Evolutionary conservation across 2,329 filamentous ascomycete species (phyloP).

Genomic region (Colletotrichum eleusines): DNA sequence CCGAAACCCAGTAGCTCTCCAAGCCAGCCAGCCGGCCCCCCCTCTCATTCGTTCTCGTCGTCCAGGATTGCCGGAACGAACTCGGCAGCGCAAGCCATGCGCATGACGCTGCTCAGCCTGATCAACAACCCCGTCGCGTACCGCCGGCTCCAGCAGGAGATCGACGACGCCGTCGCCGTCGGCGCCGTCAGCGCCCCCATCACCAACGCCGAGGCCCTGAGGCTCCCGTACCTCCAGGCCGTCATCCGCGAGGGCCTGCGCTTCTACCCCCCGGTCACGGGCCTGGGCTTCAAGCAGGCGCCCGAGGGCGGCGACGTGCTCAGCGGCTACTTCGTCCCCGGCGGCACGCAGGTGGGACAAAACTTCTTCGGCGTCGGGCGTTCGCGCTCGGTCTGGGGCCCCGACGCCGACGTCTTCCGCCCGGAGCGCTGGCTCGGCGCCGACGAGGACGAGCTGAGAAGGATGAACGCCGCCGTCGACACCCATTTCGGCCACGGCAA

Average conservation of each 20-base stretch:
- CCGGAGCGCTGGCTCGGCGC: constrained; percentile 68
- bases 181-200: constrained; percentile 54
- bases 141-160: constrained; percentile 55
- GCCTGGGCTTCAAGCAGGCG: constrained; percentile 65
- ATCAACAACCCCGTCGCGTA: constrained; percentile 60
- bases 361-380: constrained; percentile 68
- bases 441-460: constrained; percentile 47
- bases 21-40: not conserved
- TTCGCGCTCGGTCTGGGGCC: constrained; percentile 65
- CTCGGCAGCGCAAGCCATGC: constrained; percentile 71
- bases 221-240: constrained; percentile 67
- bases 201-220: constrained; percentile 61
- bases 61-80: constrained; percentile 69
- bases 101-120: constrained; percentile 64
- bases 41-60: not conserved
- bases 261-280: constrained; percentile 65
- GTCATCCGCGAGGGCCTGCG: constrained; percentile 69
- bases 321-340: constrained; percentile 63
- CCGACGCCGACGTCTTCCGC: constrained; percentile 66
- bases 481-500: constrained; percentile 60
- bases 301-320: constrained; percentile 65
- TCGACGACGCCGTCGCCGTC: constrained; percentile 55
- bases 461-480: constrained; percentile 55
- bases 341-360: constrained; percentile 64
- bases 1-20: not conserved